phyloP scores from a whole-genome alignment of 2,329 filamentous ascomycete species.

The Truncatella angustata region DNA sequence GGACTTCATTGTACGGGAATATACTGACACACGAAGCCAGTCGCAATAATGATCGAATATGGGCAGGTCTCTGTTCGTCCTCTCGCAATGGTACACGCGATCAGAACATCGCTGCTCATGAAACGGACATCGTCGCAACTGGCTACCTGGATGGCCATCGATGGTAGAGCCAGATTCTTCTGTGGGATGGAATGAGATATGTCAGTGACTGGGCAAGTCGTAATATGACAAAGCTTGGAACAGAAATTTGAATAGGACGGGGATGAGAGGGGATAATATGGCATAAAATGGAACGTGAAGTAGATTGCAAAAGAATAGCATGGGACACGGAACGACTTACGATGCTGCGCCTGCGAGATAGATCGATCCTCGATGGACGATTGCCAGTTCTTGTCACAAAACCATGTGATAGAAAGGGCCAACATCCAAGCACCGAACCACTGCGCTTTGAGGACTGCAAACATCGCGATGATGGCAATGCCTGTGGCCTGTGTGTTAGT shows the following conservation, averaged over 20 bases:
- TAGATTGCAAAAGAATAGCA: background rate
- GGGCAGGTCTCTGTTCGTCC: constrained; percentile 11
- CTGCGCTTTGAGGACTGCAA: constrained; percentile 11
- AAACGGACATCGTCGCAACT: background rate
- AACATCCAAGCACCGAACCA: constrained; percentile 15
- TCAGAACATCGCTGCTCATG: constrained; percentile 6
- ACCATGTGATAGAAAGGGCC: constrained; percentile 12
- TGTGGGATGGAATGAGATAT: background rate
- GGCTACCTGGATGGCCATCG: no score
- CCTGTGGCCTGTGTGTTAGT: background rate
- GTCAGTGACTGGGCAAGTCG: background rate
- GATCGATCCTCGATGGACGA: background rate
- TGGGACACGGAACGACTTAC: no score
- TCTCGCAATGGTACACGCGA: constrained; percentile 16
- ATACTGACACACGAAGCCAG: constrained; percentile 12
- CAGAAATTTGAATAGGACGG: background rate
- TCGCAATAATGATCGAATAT: constrained; percentile 17
- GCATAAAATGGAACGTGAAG: no score
- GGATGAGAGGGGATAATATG: no score
- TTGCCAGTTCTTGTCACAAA: constrained; percentile 14
- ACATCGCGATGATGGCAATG: background rate
- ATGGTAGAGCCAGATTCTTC: no score
- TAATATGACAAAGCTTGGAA: background rate
- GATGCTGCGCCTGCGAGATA: background rate
- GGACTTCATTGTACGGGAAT: constrained; percentile 18